Percentiles rank a stretch among this genome's conserved stretches.
phyloP scores from a whole-genome alignment of 805 yeast species.

The Metschnikowia lunata region DNA sequence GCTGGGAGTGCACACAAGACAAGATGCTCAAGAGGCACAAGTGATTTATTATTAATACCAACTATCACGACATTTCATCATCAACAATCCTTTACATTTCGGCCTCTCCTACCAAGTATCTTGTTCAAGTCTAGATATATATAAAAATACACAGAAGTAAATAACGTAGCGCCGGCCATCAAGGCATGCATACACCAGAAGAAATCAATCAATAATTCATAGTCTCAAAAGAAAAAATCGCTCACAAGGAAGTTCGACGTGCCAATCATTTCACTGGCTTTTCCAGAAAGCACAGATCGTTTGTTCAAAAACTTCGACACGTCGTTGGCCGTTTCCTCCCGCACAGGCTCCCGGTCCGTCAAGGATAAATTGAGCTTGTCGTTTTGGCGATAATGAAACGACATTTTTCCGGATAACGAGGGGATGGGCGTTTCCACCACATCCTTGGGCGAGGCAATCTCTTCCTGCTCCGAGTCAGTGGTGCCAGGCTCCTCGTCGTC shows the following conservation, averaged over 20 bases:
- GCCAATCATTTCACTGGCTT: slow-evolving; percentile 43
- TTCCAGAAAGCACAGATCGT: slow-evolving; percentile 35
- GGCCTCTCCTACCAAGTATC: no score
- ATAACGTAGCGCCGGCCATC: not conserved
- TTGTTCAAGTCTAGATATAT: not conserved
- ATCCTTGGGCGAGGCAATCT: slow-evolving; percentile 8
- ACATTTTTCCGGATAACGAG: slow-evolving; percentile 24
- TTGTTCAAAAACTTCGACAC: slow-evolving; percentile 32
- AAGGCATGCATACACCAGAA: not conserved
- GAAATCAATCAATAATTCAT: not conserved
- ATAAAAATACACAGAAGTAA: not conserved
- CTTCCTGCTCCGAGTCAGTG: slow-evolving; percentile 16
- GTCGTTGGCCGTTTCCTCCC: slow-evolving; percentile 18
- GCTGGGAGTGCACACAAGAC: not conserved
- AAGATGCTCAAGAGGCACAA: not conserved
- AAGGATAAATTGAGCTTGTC: slow-evolving; percentile 30
- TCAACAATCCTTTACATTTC: no score
- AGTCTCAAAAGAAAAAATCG: slow-evolving; percentile 35
- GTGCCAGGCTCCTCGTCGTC: slow-evolving; percentile 20
- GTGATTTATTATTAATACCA: no score
- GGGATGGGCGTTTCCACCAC: slow-evolving; percentile 11
- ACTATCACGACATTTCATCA: not conserved
- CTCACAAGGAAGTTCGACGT: slow-evolving; percentile 38
- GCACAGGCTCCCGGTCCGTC: not conserved
- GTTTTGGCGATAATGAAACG: slow-evolving; percentile 35